phyloP scores from a whole-genome alignment of 306 rosid genomes.

The Pterocarpus santalinus region DNA sequence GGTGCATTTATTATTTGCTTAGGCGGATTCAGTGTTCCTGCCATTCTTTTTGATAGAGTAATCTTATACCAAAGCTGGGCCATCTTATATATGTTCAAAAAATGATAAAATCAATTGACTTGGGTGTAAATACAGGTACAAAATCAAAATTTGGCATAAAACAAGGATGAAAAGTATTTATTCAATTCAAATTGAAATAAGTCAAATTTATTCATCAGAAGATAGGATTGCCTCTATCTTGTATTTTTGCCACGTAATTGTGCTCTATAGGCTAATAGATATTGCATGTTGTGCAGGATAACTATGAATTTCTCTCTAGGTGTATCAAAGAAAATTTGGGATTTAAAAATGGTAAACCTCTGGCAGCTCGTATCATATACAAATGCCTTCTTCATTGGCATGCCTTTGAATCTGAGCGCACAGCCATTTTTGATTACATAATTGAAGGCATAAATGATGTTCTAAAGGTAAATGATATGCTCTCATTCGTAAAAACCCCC shows the following conservation, averaged over 20 bases:
- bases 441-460: conserved; percentile 89
- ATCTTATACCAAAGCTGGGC: background rate
- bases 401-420: conserved; percentile 96
- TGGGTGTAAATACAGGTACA: conserved; percentile 19
- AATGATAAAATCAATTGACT: conserved; percentile 4
- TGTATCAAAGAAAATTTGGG: conserved; percentile 91
- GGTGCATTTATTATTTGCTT: background rate
- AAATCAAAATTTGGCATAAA: background rate
- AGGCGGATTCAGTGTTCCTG: conserved; percentile 2
- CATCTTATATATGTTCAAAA: conserved; percentile 22
- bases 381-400: conserved; percentile 97
- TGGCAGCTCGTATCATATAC: conserved; percentile 88
- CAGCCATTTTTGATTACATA: conserved; percentile 89
- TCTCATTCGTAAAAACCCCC: conserved; percentile 12
- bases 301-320: conserved; percentile 83
- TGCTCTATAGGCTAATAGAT: conserved; percentile 29
- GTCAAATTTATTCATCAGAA: conserved; percentile 26
- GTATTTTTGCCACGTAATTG: conserved; percentile 15
- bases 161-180: background rate
- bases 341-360: conserved; percentile 85
- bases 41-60: conserved; percentile 18
- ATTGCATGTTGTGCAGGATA: conserved; percentile 69
- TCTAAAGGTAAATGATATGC: conserved; percentile 69
- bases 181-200: conserved; percentile 14
- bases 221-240: conserved; percentile 15